Base-by-base conservation (phyloP, 352 stramenopile genomes). In the Globisporangium nodosum region DNA sequence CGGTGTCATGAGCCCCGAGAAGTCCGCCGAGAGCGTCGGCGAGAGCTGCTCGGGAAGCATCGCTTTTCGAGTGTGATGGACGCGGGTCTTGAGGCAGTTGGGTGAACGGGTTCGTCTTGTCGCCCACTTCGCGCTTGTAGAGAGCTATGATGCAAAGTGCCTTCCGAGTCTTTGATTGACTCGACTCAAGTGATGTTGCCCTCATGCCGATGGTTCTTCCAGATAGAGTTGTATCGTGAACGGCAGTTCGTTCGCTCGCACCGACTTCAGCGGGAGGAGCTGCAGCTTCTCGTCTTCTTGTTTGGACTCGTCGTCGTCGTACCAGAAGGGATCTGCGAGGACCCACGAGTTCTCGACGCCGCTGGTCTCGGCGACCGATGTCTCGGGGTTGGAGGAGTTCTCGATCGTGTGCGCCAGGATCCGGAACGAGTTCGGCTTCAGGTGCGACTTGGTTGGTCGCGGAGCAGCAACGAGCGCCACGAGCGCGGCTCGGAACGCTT, bases 281-380 rank as follows among this genome's bases (percentile, higher is more conserved):
- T 48, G 46, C 30, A 70, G 65, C 12, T 48, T 61, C 18, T 48
- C 35, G 0, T 53, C 33, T 16, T 64, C 69, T 0, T 54, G 39
- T 31, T 66, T 61, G 21, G 58, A 52, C 39, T 78, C 54, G 7
- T 73, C 54, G 7, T 73, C 61, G 39, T 71, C n/a, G 42, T 18
- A 67, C 81, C 78, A 88, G 31, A 78, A 77, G 4, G 57, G 65
- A 60, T 89, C 76, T 5, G 82, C 78, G 11, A 83, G 52, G 0
- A 94, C 70, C 85, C 82, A 94, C 52, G 85, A 91, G 54, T 84
- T 86, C 31, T 55, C 58, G 3, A 68, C 69, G 16, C 68, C 68
- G 16, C 68, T 57, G 8, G 70, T 45, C 30, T 76, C 65, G 51
- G 82, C 60, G 13, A 91, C 58, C 5, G 65, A 59, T 16, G 74